phyloP scores from a whole-genome alignment of 768 basidiomycete species.

The Hypholoma fasciculare region DNA sequence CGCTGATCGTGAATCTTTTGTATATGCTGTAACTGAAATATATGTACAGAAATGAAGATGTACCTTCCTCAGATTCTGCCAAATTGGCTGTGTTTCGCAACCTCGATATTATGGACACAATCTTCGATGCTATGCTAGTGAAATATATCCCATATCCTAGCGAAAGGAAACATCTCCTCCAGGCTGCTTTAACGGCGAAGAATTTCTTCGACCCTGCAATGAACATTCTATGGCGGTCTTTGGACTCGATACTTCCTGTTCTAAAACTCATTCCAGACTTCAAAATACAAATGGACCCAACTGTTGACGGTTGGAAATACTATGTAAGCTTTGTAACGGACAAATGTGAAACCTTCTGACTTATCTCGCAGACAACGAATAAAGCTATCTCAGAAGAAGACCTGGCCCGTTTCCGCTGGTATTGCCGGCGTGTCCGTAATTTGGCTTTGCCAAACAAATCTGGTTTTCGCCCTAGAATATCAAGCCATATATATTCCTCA shows the following conservation, averaged over 20 bases:
- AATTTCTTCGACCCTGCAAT: constrained; percentile 13
- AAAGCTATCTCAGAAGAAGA: not conserved
- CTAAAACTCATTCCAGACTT: constrained; percentile 3
- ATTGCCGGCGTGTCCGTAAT: not conserved
- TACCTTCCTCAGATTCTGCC: not conserved
- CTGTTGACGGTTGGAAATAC: no score
- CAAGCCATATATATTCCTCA: not conserved
- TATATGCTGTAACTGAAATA: no score
- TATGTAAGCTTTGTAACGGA: no score
- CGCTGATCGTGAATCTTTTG: no score
- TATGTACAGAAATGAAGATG: not conserved
- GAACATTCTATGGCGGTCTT: constrained; percentile 9
- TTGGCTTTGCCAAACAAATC: not conserved
- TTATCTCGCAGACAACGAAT: not conserved
- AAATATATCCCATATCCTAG: not conserved
- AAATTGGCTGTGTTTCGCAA: not conserved
- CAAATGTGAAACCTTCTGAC: no score
- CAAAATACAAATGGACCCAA: no score
- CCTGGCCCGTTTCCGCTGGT: not conserved
- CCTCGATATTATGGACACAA: not conserved
- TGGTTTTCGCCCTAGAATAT: not conserved
- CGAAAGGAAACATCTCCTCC: constrained; percentile 9
- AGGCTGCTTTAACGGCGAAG: constrained; percentile 7
- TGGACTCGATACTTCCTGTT: constrained; percentile 10
- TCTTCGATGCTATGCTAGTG: not conserved